These are phyloP conservation scores for Rhodotorula sp. DNA, from an alignment of 1,284 basidiomycete genomes.

Conservation along the genomic window DNA sequence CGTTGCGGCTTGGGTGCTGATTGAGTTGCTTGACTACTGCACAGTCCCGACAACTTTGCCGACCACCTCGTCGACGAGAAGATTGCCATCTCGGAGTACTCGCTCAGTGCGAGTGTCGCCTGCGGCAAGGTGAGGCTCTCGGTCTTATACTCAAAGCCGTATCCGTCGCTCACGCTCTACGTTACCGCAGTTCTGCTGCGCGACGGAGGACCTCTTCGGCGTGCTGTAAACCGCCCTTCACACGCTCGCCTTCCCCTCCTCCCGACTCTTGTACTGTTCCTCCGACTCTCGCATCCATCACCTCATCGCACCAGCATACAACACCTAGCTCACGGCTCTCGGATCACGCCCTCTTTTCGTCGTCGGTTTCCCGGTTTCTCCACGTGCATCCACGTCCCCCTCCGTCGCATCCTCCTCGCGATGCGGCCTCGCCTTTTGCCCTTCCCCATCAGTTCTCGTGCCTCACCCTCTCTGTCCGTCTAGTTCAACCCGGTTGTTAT, in stretches of 20 bases:
- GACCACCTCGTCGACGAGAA: slow-evolving; percentile 96
- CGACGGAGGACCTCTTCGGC: slow-evolving; percentile 54
- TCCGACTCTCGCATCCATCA: not conserved
- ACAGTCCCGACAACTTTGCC: slow-evolving; percentile 87
- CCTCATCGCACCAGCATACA: not conserved
- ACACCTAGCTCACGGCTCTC: too few species aligned
- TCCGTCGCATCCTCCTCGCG: not conserved
- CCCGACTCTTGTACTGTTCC: not conserved
- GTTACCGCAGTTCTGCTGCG: slow-evolving; percentile 64
- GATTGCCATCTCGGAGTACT: slow-evolving; percentile 93
- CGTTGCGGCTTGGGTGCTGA: not conserved
- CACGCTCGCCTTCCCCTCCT: not conserved
- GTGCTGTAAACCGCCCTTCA: slow-evolving; percentile 46
- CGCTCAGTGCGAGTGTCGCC: slow-evolving; percentile 80
- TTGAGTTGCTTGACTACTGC: not conserved
- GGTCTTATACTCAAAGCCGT: not conserved
- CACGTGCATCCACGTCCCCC: not conserved
- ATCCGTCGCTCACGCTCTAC: slow-evolving; percentile 1
- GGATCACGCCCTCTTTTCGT: not conserved
- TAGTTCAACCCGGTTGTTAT: not conserved
- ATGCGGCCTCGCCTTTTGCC: not conserved
- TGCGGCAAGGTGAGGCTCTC: slow-evolving; percentile 78
- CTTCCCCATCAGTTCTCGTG: not conserved
- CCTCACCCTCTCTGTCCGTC: not conserved
- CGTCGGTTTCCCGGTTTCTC: not conserved